Percentiles rank a stretch among this genome's conserved stretches.
Evolutionary conservation across 768 basidiomycete species (phyloP).

Genomic region (Mycena amicta): DNA sequence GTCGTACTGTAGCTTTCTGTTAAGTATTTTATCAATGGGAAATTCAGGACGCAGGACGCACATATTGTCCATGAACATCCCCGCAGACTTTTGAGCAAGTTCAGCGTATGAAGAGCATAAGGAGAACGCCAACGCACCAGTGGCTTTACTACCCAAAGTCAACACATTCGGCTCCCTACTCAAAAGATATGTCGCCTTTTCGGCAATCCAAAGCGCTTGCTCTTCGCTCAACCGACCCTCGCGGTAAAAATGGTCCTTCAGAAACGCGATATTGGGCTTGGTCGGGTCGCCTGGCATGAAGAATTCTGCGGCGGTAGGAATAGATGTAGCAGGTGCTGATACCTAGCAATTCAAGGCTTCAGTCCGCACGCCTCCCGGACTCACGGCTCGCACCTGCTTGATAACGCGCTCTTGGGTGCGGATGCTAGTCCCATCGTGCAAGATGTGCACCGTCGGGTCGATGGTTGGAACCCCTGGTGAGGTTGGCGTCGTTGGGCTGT

Average conservation of each 20-base stretch:
- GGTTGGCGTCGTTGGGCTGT: neutral
- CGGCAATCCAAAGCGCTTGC: conserved; percentile 92
- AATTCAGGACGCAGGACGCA: conserved; percentile 42
- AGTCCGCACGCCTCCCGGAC: neutral
- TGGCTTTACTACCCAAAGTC: conserved; percentile 96
- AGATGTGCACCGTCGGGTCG: conserved; percentile 89
- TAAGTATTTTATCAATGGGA: conserved; percentile 4
- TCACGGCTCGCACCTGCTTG: conserved; percentile 72
- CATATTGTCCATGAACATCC: conserved; percentile 99
- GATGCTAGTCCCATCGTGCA: conserved; percentile 90
- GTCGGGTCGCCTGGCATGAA: conserved; percentile 69
- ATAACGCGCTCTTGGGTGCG: conserved; percentile 94
- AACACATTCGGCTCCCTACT: conserved; percentile 87
- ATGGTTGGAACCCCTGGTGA: conserved; percentile 55
- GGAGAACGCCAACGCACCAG: conserved; percentile 56
- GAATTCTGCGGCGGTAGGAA: conserved; percentile 93
- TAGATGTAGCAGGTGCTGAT: conserved; percentile 94
- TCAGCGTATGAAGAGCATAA: conserved; percentile 2
- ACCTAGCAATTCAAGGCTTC: conserved; percentile 54
- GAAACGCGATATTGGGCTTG: conserved; percentile 86
- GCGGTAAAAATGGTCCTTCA: conserved; percentile 99
- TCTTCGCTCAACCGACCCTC: conserved; percentile 95
- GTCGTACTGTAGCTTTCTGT: conserved; percentile 62
- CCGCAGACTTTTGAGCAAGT: conserved; percentile 73
- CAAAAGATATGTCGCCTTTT: conserved; percentile 82